Evolutionary conservation across 805 yeast genomes (phyloP).

Genomic region (Osmozyma mogii): DNA sequence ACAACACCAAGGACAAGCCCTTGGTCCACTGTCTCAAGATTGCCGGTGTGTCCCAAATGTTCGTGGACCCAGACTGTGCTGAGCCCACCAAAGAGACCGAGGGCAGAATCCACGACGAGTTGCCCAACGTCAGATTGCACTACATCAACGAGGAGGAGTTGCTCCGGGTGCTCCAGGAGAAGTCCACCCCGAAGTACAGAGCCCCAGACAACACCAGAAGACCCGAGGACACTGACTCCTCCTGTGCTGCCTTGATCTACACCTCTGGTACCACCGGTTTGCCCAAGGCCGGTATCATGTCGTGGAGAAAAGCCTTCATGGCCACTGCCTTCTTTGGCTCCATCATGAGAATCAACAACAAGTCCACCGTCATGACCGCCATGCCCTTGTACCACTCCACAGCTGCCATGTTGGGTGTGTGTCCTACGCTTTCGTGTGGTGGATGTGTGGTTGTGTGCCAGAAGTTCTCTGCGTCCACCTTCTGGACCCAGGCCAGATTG

Average conservation of each 20-base stretch:
- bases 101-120: slow-evolving; percentile 23
- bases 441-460: slow-evolving; percentile 72
- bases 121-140: slow-evolving; percentile 34
- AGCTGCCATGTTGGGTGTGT: slow-evolving; percentile 78
- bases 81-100: slow-evolving; percentile 45
- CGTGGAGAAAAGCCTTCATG: slow-evolving; percentile 77
- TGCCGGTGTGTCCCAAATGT: slow-evolving; percentile 54
- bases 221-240: slow-evolving; percentile 46
- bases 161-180: slow-evolving; percentile 31
- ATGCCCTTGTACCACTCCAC: slow-evolving; percentile 97
- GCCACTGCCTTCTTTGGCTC: slow-evolving; percentile 66
- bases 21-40: slow-evolving; percentile 72
- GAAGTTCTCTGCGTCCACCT: slow-evolving; percentile 74
- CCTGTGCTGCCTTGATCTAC: slow-evolving; percentile 67
- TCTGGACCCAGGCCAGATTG: slow-evolving; percentile 82
- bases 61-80: slow-evolving; percentile 68
- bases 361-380: slow-evolving; percentile 68
- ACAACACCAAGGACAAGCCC: slow-evolving; percentile 65
- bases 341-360: slow-evolving; percentile 49
- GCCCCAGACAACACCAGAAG: slow-evolving; percentile 53
- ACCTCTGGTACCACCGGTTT: slow-evolving; percentile 95
- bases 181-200: slow-evolving; percentile 41
- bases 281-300: slow-evolving; percentile 89
- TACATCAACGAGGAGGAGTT: slow-evolving; percentile 48
- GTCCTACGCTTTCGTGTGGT: slow-evolving; percentile 59